Percentiles rank a stretch among this genome's conserved stretches.
Conservation (phyloP, 352 stramenopile genomes). For the Achlya hypogyna region DNA sequence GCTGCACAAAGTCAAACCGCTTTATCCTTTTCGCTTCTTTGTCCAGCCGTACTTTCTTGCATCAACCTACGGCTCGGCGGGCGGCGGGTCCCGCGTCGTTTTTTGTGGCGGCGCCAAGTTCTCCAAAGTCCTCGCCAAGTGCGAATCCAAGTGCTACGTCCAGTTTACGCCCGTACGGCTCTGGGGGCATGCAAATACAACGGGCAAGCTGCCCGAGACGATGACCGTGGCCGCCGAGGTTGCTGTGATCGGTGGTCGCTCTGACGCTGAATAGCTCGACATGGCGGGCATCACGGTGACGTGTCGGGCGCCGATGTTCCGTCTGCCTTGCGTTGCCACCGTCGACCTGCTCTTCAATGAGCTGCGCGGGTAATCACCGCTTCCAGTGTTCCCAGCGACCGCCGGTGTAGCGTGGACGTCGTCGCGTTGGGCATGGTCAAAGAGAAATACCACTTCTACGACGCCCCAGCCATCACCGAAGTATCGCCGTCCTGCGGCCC, state of each 20-base stretch:
- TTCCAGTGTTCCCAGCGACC: too few species aligned
- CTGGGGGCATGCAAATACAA: background rate
- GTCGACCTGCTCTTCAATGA: conserved; percentile 11
- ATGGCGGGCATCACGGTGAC: background rate
- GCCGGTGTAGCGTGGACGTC: conserved; percentile 6
- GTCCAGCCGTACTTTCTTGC: conserved; percentile 6
- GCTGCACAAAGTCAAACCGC: background rate
- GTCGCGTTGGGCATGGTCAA: background rate
- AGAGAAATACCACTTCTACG: conserved; percentile 14
- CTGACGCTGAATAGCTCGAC: background rate
- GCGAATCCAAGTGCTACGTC: conserved; percentile 11
- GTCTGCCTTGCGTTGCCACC: background rate
- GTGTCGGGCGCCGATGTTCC: conserved; percentile 11
- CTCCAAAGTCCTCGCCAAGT: background rate
- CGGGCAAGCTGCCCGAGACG: background rate
- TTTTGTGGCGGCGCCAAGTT: background rate
- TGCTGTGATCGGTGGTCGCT: background rate
- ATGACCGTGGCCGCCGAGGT: conserved; percentile 2
- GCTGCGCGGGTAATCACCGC: background rate
- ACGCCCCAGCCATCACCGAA: conserved; percentile 5
- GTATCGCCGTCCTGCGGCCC: conserved; percentile 14
- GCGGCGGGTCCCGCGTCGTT: conserved; percentile 11
- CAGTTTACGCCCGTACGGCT: conserved; percentile 5
- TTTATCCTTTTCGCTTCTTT: conserved; percentile 20
- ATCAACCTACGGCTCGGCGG: background rate